phyloP scores from a whole-genome alignment of 305 asterid genomes.

The Fraxinus platypoda region DNA sequence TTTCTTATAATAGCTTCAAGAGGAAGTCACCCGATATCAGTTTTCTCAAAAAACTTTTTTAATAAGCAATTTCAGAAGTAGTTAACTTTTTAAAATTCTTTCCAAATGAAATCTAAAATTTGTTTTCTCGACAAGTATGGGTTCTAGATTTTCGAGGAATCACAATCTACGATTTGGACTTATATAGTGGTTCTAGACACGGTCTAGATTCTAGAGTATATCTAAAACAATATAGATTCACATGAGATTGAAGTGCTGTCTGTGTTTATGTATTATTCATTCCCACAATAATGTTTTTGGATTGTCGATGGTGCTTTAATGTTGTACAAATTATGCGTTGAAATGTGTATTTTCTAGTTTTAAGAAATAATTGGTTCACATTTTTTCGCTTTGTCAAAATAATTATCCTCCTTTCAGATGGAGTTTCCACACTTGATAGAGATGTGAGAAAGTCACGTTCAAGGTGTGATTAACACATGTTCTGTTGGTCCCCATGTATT shows the following conservation, averaged over 20 bases:
- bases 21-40: background rate
- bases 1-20: background rate
- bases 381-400: background rate
- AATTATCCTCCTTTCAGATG: background rate
- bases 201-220: background rate
- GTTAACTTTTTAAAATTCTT: background rate
- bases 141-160: background rate
- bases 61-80: background rate
- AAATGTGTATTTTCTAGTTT: background rate
- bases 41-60: background rate
- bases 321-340: background rate
- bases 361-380: background rate
- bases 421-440: background rate
- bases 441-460: background rate
- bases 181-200: background rate
- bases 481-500: background rate
- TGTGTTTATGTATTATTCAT: background rate
- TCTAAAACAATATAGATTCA: background rate
- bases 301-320: background rate
- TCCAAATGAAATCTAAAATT: background rate
- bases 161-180: background rate
- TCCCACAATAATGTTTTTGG: background rate
- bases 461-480: background rate
- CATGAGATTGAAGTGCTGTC: background rate
- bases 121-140: background rate